Evolutionary conservation across 768 basidiomycete species (phyloP).

Genomic region (Tulasnella sp.): DNA sequence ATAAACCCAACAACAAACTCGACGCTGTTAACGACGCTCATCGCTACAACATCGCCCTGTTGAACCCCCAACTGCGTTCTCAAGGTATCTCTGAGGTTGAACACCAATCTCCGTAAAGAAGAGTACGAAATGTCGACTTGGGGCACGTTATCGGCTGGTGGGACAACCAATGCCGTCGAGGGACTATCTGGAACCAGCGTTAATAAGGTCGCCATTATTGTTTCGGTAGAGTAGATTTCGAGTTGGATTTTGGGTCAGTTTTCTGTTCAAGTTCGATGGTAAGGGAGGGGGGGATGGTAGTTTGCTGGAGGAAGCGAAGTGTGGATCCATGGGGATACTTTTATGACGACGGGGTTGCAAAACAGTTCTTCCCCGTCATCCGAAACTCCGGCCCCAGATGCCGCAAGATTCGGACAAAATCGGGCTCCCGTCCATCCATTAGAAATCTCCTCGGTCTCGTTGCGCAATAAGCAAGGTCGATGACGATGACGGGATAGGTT

Average conservation of each 20-base stretch:
- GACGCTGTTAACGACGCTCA: conserved; percentile 24
- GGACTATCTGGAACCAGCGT: conserved; percentile 2
- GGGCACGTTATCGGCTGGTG: conserved; percentile 10
- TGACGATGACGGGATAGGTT: background rate
- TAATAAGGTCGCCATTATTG: background rate
- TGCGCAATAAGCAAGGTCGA: background rate
- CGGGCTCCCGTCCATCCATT: background rate
- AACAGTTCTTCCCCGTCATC: background rate
- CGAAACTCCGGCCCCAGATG: background rate
- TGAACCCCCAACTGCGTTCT: conserved; percentile 23
- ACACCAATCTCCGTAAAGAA: conserved; percentile 19
- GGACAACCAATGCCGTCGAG: conserved; percentile 6
- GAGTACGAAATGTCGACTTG: conserved; percentile 22
- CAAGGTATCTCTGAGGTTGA: conserved; percentile 21
- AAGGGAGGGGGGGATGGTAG: background rate
- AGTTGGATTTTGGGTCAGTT: background rate
- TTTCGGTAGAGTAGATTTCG: background rate
- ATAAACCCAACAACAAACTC: conserved; percentile 27
- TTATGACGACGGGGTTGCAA: background rate
- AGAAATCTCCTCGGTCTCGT: background rate
- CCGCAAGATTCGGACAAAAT: background rate
- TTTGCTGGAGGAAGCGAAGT: background rate
- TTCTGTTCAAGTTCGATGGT: background rate
- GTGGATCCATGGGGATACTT: background rate
- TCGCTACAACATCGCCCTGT: conserved; percentile 25